Base-by-base conservation (phyloP, 768 basidiomycete species). In the Suillus discolor region DNA sequence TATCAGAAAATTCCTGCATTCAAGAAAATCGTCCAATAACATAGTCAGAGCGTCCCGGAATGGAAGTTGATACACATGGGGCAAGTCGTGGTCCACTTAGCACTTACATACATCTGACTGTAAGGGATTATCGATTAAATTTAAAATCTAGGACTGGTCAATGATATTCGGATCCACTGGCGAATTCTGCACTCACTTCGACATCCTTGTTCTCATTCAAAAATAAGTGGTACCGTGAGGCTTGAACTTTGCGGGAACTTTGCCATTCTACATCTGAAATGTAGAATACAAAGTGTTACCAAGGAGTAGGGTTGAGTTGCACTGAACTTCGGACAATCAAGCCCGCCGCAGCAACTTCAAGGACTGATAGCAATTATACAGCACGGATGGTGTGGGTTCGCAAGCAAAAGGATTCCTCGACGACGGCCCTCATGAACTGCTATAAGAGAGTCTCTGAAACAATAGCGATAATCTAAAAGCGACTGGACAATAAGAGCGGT, bases 381-480 rank as follows among this genome's bases (percentile, higher is more conserved):
- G 11, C 64, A 59, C 15, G 45, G 66, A 68, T 55, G 64, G 42
- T 66, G 67, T 62, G 45, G 44, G 66, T 65, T 67, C 54, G 44
- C 62, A 62, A 63, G 36, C 67, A 71, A 68, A 25, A 42, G 2
- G 57, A 59, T 39, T 16, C 12, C 9, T 34, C 41, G 34, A 45
- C 31, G 44, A 36, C 38, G 7, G 45, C 41, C 55, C 55, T 66
- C 63, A 64, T 55, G 63, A 65, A 61, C 57, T n/a, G 11, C 44
- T 42, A 65, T 51, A 15, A 51, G 66, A 62, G 47, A 69, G 59
- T 47, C 44, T 39, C 74, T 79, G 64, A 83, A 73, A 66, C 76
- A 78, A 64, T 68, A 73, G 66, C 79, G 73, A 61, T 44, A 18
- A 12, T 38, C 64, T 41, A 25, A 65, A 67, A 31, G 64, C 41